Evolutionary conservation across 192 early-diverging fungal species (phyloP), one percentile per base, ranked within the genome.

Genomic region (Coemansia umbellata): DNA sequence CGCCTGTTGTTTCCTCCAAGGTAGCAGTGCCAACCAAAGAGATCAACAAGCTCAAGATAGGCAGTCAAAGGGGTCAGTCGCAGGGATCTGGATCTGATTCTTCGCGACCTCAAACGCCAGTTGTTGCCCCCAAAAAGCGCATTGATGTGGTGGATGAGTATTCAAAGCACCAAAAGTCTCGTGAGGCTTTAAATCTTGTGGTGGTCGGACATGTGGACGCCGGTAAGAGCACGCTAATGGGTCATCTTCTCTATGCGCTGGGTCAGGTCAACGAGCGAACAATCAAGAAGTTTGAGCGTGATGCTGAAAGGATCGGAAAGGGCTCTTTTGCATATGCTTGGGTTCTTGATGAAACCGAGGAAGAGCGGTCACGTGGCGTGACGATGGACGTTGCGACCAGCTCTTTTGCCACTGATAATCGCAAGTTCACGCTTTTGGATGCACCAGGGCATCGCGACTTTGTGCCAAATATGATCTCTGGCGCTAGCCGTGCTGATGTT

Each of bases 401-500:
- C 24, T 80, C 85, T 50, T 99, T 99, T 66, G 82, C 89, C 58
- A 99, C 95, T 1, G 50, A 61, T 17, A 57, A 87, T 26, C 79
- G 86, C 17, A 67, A 77, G 26, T 95, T 95, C 53, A 96, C 92
- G 5, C 52, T 99, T 10, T 60, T 99, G 56, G 97, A 99, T 63
- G 92, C 95, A 3, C 97, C 97, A 3, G 97, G 97, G 3, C 97
- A 99, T 60, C 80, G 90, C 18, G 97, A 99, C 74, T 99, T 99
- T 71, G 87, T 99, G 44, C 95, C 97, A n/a, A 94, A 95, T 63
- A 98, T 99, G 95, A 97, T 99, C 55, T 87, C 87, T 2, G 97
- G 97, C 5, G 91, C 97, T 4, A 63, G 72, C 11, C 69, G 91
- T 78, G 97, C 97, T 0, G 97, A 99, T 82, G 94, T 87, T 13